A percentile compares a stretch with the other conserved stretches of the same genome.
These are phyloP conservation scores for Xylariales sp. DNA, from an alignment of 2,329 filamentous ascomycete genomes.

Conservation along the genomic window DNA sequence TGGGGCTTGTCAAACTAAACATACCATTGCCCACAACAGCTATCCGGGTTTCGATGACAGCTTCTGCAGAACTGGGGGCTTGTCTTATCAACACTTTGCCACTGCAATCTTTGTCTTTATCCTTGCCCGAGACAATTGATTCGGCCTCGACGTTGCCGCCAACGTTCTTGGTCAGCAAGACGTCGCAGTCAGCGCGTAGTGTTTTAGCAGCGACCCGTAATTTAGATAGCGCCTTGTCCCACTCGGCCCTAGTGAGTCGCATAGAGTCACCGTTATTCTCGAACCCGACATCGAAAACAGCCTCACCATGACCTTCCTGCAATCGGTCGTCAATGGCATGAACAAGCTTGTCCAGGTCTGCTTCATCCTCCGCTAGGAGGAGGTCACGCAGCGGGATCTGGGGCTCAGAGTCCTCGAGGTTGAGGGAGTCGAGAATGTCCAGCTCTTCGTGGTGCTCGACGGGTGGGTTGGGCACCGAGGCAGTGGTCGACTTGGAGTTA, in stretches of 20 bases:
- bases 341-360: conserved; percentile 58
- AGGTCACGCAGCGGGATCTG: conserved; percentile 70
- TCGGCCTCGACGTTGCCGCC: conserved; percentile 71
- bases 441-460: conserved; percentile 89
- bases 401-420: conserved; percentile 65
- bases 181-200: conserved; percentile 68
- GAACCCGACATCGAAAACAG: conserved; percentile 85
- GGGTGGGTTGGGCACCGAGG: conserved; percentile 32
- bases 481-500: conserved; percentile 24
- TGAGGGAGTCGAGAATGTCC: conserved; percentile 75
- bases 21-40: conserved; percentile 91
- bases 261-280: conserved; percentile 88
- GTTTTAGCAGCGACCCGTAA: conserved; percentile 61
- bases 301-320: conserved; percentile 82
- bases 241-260: conserved; percentile 69
- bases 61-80: conserved; percentile 68
- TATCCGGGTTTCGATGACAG: conserved; percentile 92
- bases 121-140: conserved; percentile 36
- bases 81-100: conserved; percentile 86
- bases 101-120: conserved; percentile 64
- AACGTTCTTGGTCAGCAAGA: conserved; percentile 88
- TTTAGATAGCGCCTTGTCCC: conserved; percentile 65
- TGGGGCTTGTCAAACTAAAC: conserved; percentile 16
- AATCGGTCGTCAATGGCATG: conserved; percentile 65
- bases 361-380: conserved; percentile 60